Conservation (phyloP, 805 yeast species). For the Myxozyma kluyveri region DNA sequence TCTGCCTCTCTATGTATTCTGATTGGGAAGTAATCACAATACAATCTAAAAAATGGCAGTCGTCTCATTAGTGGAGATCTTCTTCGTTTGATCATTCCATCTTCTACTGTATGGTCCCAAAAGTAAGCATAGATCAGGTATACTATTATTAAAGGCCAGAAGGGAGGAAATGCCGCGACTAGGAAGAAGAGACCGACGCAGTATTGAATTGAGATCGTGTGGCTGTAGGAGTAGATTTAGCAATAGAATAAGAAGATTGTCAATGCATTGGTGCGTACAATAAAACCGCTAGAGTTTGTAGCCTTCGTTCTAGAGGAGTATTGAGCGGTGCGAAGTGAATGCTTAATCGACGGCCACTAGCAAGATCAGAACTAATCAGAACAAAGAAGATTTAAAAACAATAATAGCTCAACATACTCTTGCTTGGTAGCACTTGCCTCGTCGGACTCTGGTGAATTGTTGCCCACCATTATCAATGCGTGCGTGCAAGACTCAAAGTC, state of each 20-base stretch:
- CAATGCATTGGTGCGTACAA: conserved; percentile 50
- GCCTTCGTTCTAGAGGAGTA: conserved; percentile 55
- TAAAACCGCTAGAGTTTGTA: conserved; percentile 64
- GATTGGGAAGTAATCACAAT: conserved; percentile 79
- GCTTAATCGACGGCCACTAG: conserved; percentile 5
- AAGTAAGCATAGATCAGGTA: conserved; percentile 55
- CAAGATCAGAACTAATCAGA: background rate
- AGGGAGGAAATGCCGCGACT: conserved; percentile 54
- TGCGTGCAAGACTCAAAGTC: no score
- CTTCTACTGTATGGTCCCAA: conserved; percentile 65
- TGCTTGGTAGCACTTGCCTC: no score
- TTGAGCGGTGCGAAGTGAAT: conserved; percentile 48
- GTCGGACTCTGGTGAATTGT: no score
- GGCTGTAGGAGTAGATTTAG: conserved; percentile 9
- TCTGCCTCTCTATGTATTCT: conserved; percentile 63
- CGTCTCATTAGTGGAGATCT: conserved; percentile 57
- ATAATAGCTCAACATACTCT: background rate
- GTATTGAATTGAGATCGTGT: conserved; percentile 22
- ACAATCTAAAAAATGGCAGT: conserved; percentile 62
- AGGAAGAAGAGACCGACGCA: conserved; percentile 46
- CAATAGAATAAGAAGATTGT: conserved; percentile 5
- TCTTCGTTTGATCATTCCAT: conserved; percentile 65
- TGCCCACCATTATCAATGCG: no score
- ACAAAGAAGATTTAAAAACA: background rate
- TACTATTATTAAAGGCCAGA: conserved; percentile 67